Evolutionary conservation across 768 basidiomycete species (phyloP), one percentile per base, ranked within the genome.

Genomic region (Termitomyces sp.): DNA sequence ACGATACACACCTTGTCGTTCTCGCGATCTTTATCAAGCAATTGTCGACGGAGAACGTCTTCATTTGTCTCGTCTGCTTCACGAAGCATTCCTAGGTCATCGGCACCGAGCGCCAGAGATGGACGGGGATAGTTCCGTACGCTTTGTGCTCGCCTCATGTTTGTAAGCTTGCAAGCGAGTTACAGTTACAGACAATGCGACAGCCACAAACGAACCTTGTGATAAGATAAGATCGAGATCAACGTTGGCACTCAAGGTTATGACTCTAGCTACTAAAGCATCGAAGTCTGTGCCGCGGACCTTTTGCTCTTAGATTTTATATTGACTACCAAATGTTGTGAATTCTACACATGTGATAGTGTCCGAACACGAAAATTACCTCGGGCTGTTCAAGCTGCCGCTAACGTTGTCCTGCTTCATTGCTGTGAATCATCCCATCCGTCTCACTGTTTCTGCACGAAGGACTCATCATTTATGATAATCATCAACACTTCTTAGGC

Each of bases 11-110:
- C 87, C 73, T 79, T 86, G 70, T 90, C 88, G 60, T 82, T 84
- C 68, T 90, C 87, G 53, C 86, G 73, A 47, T 87, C 84, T 60
- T 83, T 85, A 47, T 87, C 87, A 28, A 86, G 68, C 45, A 90
- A 72, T 46, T 88, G 84, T 49, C 78, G 76, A 28, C 87, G 78
- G 33, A 90, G 73, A 8, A 76, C 69, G 55, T 88, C 87, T 66
- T 90, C 85, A 42, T 74, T 70, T 10, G 80, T 72, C 58, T 88
- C 86, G 35, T 81, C 79, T 26, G 73, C 71, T 67, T 90, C 89
- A 48, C 77, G 76, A 32, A 90, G 72, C 22, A 80, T 65, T 38
- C 82, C 79, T 4, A 90, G 76, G 59, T 89, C 89, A 61, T 89
- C 80, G 5, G 77, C 65, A 18, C 70, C 73, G 8, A 79, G 71